These are phyloP conservation scores for Leccinum disarticulatum DNA, from an alignment of 768 basidiomycete genomes.

Conservation along the genomic window DNA sequence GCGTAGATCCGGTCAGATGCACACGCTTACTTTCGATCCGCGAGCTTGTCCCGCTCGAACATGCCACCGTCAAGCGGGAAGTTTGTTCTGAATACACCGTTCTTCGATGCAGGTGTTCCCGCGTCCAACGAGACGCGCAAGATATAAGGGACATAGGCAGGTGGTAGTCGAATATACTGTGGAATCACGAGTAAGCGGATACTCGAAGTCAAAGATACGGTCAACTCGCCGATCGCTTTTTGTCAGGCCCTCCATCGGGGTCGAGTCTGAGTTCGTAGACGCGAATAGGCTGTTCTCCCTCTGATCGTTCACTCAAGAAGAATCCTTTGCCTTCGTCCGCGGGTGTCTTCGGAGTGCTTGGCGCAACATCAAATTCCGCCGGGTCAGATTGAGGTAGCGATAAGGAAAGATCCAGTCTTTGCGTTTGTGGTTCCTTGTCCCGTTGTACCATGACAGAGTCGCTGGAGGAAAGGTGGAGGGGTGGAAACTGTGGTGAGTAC, in stretches of 20 bases:
- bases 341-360: constrained; percentile 77
- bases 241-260: constrained; percentile 86
- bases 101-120: constrained; percentile 85
- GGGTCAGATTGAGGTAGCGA: constrained; percentile 8
- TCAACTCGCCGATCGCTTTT: constrained; percentile 73
- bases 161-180: constrained; percentile 95
- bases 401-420: constrained; percentile 17
- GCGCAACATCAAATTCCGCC: constrained; percentile 12
- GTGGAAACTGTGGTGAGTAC: constrained; percentile 1
- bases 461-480: not conserved
- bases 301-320: constrained; percentile 58
- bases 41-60: constrained; percentile 75
- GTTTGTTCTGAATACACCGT: constrained; percentile 94
- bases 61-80: constrained; percentile 92
- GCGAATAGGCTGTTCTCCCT: constrained; percentile 63
- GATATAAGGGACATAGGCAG: constrained; percentile 85
- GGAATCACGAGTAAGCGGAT: constrained; percentile 12
- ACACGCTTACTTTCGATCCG: constrained; percentile 66
- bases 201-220: constrained; percentile 1
- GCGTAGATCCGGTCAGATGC: not conserved
- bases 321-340: constrained; percentile 92
- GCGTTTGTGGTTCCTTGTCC: not conserved
- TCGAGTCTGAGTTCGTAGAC: constrained; percentile 89
- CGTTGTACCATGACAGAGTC: constrained; percentile 16
- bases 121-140: constrained; percentile 89